Evolutionary conservation across 208 protist genomes (phyloP).

Genomic region (Hexamita inflata): DNA sequence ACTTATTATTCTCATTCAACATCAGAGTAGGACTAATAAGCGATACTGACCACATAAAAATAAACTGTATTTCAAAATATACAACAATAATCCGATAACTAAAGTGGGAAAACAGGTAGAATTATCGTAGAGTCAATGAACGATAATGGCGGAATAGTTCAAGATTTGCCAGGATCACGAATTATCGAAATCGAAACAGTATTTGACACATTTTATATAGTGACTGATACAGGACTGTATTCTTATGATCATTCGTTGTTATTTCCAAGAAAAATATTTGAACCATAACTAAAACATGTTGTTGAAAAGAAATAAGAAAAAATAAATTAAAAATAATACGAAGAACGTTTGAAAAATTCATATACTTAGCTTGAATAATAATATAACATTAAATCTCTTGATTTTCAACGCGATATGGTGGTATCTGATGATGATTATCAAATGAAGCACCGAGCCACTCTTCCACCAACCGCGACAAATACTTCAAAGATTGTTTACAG

Average conservation of each 20-base stretch:
- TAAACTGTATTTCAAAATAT: conserved; percentile 7
- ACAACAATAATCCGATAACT: background rate
- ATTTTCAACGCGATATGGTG: too few species aligned
- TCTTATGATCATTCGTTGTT: background rate
- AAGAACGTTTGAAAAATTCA: too few species aligned
- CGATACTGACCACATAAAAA: too few species aligned
- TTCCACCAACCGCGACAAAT: too few species aligned
- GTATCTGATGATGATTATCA: too few species aligned
- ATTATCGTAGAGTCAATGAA: background rate
- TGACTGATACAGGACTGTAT: conserved; percentile 10
- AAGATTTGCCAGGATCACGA: background rate
- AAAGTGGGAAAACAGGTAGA: background rate
- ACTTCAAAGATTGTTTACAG: too few species aligned
- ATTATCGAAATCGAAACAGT: background rate
- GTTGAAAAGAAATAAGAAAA: background rate
- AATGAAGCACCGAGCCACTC: too few species aligned
- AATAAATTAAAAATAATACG: too few species aligned
- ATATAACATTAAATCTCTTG: too few species aligned
- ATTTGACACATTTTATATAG: background rate
- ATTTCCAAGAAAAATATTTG: conserved; percentile 15
- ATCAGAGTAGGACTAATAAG: background rate
- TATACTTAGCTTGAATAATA: too few species aligned
- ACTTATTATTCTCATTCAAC: conserved; percentile 7
- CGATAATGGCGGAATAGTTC: background rate
- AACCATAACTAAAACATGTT: background rate